Evolutionary conservation across 441 rosid genomes (phyloP).

Genomic region (Breynia disticha): DNA sequence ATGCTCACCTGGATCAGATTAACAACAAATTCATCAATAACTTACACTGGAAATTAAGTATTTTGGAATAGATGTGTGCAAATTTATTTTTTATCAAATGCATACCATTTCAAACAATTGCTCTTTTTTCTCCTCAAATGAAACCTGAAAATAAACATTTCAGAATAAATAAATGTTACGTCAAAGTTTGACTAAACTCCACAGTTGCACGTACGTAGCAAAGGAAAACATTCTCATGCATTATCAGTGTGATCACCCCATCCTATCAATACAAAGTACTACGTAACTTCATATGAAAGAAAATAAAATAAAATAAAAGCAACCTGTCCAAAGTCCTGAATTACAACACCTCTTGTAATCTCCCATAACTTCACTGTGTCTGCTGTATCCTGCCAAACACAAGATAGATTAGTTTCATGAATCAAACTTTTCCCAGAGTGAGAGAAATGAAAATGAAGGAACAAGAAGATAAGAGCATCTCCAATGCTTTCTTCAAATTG

Average conservation of each 20-base stretch:
- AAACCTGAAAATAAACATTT: conserved; percentile 35
- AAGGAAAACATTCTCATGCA: background rate
- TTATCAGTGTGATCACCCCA: background rate
- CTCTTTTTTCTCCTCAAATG: conserved; percentile 90
- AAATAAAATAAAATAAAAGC: conserved; percentile 5
- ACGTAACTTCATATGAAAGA: conserved; percentile 4
- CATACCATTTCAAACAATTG: conserved; percentile 88
- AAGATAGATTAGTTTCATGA: background rate
- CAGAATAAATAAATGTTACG: no score
- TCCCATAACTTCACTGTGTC: conserved; percentile 97
- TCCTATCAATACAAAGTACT: background rate
- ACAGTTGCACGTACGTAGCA: background rate
- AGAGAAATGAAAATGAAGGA: background rate
- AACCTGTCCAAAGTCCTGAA: conserved; percentile 95
- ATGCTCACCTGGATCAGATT: conserved; percentile 66
- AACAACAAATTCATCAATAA: conserved; percentile 14
- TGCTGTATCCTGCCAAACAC: conserved; percentile 62
- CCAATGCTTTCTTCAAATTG: no score
- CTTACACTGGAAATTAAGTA: background rate
- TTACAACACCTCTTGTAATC: conserved; percentile 73
- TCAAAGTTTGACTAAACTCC: background rate
- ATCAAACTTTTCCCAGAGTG: background rate
- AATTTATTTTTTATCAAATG: background rate
- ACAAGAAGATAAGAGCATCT: conserved; percentile 10
- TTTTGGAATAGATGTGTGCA: no score